phyloP scores from a whole-genome alignment of 805 yeast genomes.

The Phaffomyces opuntiae region DNA sequence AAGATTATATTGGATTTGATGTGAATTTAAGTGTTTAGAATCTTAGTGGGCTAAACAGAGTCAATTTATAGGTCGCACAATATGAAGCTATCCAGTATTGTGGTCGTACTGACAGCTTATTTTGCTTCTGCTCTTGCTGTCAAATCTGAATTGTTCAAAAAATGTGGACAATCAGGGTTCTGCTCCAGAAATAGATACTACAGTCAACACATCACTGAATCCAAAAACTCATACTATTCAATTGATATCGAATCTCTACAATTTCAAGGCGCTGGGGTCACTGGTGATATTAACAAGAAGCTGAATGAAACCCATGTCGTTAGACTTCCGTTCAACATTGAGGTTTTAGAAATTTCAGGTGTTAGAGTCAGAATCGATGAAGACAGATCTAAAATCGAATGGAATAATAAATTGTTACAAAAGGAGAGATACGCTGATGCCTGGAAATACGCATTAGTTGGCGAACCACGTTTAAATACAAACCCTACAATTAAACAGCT shows the following conservation, averaged over 20 bases:
- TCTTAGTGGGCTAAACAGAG: background rate
- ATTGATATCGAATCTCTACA: constrained; percentile 31
- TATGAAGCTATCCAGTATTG: background rate
- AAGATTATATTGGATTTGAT: no score
- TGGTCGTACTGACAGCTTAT: background rate
- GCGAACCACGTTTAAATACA: constrained; percentile 17
- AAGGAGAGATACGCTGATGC: constrained; percentile 55
- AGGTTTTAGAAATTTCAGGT: constrained; percentile 47
- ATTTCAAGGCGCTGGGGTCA: constrained; percentile 28
- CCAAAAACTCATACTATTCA: constrained; percentile 33
- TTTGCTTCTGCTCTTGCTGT: background rate
- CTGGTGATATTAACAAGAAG: constrained; percentile 42
- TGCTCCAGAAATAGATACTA: constrained; percentile 74
- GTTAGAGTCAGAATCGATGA: constrained; percentile 68
- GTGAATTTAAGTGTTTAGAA: no score
- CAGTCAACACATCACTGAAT: constrained; percentile 29
- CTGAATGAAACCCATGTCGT: constrained; percentile 32
- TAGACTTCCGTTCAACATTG: constrained; percentile 49
- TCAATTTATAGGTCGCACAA: background rate
- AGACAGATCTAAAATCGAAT: constrained; percentile 26
- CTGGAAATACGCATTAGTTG: constrained; percentile 47
- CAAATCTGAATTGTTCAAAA: constrained; percentile 53
- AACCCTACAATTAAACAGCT: constrained; percentile 16
- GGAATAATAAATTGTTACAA: constrained; percentile 25
- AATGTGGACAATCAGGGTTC: constrained; percentile 76